These are phyloP conservation scores for Crataegus laevigata DNA, from an alignment of 306 rosid species.

Conservation along the genomic window DNA sequence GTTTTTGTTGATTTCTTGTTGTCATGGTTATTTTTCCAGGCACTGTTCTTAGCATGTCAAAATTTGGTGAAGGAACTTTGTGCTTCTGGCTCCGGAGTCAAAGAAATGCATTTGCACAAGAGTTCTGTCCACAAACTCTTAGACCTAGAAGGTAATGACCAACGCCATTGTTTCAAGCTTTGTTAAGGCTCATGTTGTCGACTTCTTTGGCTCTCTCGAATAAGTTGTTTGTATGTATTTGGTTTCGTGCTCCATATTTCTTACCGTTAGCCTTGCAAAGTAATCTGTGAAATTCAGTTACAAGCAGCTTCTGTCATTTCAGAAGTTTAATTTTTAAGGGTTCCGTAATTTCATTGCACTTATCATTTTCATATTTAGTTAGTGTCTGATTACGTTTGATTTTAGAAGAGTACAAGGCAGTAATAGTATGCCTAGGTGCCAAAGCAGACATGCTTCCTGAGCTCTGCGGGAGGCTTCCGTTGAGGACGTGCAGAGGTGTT, in stretches of 20 bases:
- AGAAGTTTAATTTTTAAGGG: too few relatives aligned
- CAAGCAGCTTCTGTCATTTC: too few relatives aligned
- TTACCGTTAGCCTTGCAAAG: too few relatives aligned
- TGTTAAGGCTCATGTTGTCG: not conserved
- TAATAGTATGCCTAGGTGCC: constrained; percentile 80
- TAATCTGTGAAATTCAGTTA: too few relatives aligned
- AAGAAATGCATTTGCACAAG: constrained; percentile 47
- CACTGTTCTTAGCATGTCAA: constrained; percentile 63
- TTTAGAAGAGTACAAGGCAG: constrained; percentile 75
- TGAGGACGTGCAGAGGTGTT: constrained; percentile 89
- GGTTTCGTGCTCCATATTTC: too few relatives aligned
- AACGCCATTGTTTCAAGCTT: constrained; percentile 6
- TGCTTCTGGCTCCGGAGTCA: constrained; percentile 35
- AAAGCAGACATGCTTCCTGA: constrained; percentile 72
- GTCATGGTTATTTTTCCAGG: constrained; percentile 36
- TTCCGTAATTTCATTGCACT: constrained; percentile 6
- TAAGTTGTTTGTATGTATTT: not conserved
- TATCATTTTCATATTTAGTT: not conserved
- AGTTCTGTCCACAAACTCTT: constrained; percentile 42
- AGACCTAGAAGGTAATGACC: constrained; percentile 66
- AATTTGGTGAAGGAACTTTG: constrained; percentile 46
- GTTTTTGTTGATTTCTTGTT: not conserved
- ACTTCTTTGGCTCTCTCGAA: too few relatives aligned
- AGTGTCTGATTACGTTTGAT: not conserved
- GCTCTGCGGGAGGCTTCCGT: constrained; percentile 78